Percentiles rank a stretch among this genome's conserved stretches.
Evolutionary conservation across 2,329 filamentous ascomycete genomes (phyloP).

Genomic region (Raffaelea deltoideospora): DNA sequence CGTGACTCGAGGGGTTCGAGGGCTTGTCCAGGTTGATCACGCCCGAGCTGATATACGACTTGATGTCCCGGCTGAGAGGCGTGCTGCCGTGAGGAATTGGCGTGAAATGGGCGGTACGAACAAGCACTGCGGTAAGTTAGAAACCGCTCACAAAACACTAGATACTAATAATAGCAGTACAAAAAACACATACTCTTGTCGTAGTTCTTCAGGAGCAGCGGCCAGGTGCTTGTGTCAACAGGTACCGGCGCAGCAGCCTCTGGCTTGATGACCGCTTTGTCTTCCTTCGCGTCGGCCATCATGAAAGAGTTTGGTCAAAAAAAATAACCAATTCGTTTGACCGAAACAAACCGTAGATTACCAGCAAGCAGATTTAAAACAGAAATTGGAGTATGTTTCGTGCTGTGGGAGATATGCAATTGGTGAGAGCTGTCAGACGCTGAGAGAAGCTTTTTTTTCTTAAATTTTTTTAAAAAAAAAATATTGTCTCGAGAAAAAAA

Average conservation of each 20-base stretch:
- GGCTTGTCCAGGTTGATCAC: constrained; percentile 98
- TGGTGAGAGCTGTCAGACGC: no score
- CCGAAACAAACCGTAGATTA: no score
- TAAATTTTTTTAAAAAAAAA: no score
- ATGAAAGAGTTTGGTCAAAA: no score
- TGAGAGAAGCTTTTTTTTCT: no score
- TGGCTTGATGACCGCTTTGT: constrained; percentile 83
- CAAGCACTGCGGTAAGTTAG: constrained; percentile 47
- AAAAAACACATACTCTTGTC: constrained; percentile 55
- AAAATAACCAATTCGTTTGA: no score
- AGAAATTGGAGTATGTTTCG: no score
- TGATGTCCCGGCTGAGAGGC: constrained; percentile 84
- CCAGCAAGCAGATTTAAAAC: no score
- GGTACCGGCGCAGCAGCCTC: constrained; percentile 63
- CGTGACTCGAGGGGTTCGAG: constrained; percentile 93
- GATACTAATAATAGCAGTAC: no score
- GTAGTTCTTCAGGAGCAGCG: constrained; percentile 90
- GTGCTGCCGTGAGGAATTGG: constrained; percentile 88
- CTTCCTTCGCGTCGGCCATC: constrained; percentile 27
- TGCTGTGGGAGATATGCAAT: no score
- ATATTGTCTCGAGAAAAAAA: no score
- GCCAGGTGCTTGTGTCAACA: constrained; percentile 80
- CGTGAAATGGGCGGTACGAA: constrained; percentile 91
- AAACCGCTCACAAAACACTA: neutral
- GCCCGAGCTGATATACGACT: constrained; percentile 91